Evolutionary conservation across 1,284 basidiomycete genomes (phyloP).

Genomic region (Sanghuangporus sanghuang): DNA sequence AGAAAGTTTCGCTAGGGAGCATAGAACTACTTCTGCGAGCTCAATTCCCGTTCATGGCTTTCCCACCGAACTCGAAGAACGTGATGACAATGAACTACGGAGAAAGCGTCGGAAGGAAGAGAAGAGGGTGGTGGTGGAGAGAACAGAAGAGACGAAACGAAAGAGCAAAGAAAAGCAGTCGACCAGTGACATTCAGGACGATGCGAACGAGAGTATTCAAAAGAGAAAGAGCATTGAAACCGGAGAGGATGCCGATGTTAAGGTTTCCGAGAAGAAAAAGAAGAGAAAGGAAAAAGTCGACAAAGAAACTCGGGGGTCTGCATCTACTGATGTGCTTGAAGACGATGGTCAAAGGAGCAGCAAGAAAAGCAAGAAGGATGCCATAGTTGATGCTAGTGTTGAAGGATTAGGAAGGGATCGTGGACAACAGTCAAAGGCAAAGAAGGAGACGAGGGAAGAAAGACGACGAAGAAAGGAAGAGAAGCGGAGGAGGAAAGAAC

Average conservation of each 20-base stretch:
- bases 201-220: neutral
- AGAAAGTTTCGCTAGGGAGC: neutral
- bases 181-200: neutral
- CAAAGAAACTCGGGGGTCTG: neutral
- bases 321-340: neutral
- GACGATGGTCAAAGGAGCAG: neutral
- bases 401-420: neutral
- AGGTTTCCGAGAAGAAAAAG: slow-evolving; percentile 9
- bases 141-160: neutral
- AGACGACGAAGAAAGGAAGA: slow-evolving; percentile 2
- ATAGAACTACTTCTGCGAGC: slow-evolving; percentile 3
- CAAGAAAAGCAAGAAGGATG: neutral
- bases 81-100: neutral
- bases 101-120: slow-evolving; percentile 1
- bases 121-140: neutral
- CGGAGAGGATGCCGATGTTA: slow-evolving; percentile 1
- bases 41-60: slow-evolving; percentile 1
- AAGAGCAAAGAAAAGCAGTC: slow-evolving; percentile 13
- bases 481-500: slow-evolving; percentile 2
- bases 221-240: neutral
- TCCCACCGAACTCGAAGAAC: slow-evolving; percentile 8
- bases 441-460: neutral
- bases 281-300: slow-evolving; percentile 5
- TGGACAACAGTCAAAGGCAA: neutral
- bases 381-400: neutral